Evolutionary conservation across 176 grass and related monocot species (phyloP).

Genomic region (Secale cereale): DNA sequence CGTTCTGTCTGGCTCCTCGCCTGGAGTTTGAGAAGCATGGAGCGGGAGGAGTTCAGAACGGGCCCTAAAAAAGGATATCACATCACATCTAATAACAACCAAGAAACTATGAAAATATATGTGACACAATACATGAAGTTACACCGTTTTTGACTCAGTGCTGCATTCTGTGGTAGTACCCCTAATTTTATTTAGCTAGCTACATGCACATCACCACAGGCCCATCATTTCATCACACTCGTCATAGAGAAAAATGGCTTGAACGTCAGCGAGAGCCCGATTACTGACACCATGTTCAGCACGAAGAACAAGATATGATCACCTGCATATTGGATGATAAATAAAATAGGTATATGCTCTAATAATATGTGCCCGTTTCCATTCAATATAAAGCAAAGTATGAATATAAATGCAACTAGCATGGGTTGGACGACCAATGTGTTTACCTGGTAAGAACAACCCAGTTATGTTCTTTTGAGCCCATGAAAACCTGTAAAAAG

Average conservation of each 20-base stretch:
- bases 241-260: conserved; percentile 46
- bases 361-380: neutral
- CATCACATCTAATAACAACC: no score
- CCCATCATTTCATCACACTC: neutral
- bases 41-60: no score
- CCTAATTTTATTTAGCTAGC: neutral
- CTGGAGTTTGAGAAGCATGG: no score
- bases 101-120: no score
- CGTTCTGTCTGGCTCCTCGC: no score
- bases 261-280: conserved; percentile 41
- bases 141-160: no score
- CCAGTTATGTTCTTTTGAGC: conserved; percentile 47
- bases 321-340: conserved; percentile 28
- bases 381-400: neutral
- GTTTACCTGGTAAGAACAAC: conserved; percentile 45
- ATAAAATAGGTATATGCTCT: neutral
- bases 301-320: conserved; percentile 53
- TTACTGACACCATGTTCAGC: conserved; percentile 34
- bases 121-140: no score
- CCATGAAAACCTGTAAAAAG: conserved; percentile 58
- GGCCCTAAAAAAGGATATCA: no score
- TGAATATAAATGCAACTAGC: neutral
- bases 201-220: neutral
- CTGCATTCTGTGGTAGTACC: neutral
- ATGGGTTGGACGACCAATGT: neutral